These are phyloP conservation scores for Termitomyces sp. DNA, from an alignment of 768 basidiomycete genomes.

Conservation along the genomic window DNA sequence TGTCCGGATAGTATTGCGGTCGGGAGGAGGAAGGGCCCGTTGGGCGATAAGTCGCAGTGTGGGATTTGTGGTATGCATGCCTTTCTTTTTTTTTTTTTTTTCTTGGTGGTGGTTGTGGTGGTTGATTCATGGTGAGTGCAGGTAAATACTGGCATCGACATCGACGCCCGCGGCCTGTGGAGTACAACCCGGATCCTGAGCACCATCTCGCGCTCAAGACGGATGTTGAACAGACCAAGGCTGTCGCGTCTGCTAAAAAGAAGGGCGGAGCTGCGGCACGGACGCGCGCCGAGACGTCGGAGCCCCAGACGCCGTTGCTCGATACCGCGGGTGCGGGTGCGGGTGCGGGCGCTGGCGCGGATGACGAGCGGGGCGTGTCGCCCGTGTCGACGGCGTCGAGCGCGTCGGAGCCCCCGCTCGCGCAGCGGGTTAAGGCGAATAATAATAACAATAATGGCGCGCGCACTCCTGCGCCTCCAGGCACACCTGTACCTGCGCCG, in stretches of 20 bases:
- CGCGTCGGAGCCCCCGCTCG: constrained; percentile 68
- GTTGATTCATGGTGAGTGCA: constrained; percentile 17
- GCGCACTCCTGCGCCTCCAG: not conserved
- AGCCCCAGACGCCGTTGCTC: constrained; percentile 26
- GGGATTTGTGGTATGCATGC: constrained; percentile 76
- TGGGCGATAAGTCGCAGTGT: constrained; percentile 88
- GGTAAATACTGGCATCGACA: constrained; percentile 91
- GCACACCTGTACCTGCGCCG: too few relatives aligned
- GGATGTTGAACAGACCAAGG: constrained; percentile 52
- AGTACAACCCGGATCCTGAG: constrained; percentile 72
- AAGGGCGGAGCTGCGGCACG: constrained; percentile 48
- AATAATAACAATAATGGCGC: not conserved
- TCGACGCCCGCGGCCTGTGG: constrained; percentile 71
- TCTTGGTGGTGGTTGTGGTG: not conserved
- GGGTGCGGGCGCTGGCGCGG: too few relatives aligned
- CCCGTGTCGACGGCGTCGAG: constrained; percentile 73
- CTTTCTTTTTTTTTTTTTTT: not conserved
- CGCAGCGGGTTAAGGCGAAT: constrained; percentile 37
- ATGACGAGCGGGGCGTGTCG: constrained; percentile 52
- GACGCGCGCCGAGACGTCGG: constrained; percentile 25
- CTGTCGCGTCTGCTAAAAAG: constrained; percentile 43
- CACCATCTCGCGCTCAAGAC: constrained; percentile 54
- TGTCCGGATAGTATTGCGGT: constrained; percentile 84
- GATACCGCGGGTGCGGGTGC: too few relatives aligned
- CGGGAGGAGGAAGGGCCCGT: constrained; percentile 82